A percentile compares a stretch with the other conserved stretches of the same genome.
These are phyloP conservation scores for Croton setiger DNA, from an alignment of 441 rosid genomes.

Conservation along the genomic window DNA sequence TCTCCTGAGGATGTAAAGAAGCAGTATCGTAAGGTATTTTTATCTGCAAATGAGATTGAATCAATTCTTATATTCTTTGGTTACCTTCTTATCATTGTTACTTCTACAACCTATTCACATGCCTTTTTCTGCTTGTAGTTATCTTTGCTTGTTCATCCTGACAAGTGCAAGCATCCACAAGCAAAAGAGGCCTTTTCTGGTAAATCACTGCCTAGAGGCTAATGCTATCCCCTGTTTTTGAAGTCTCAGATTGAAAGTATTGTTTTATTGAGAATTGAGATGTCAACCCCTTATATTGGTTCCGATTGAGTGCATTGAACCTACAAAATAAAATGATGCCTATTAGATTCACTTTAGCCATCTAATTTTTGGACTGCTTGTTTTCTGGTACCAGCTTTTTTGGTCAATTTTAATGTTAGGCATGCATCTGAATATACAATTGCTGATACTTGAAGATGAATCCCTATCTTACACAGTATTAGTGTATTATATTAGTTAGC, in stretches of 20 bases:
- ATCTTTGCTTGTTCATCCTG: conserved; percentile 95
- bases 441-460: no score
- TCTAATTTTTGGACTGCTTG: no score
- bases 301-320: background rate
- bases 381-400: no score
- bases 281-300: background rate
- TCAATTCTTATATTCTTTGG: background rate
- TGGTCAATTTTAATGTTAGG: no score
- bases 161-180: conserved; percentile 97
- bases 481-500: no score
- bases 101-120: conserved; percentile 10
- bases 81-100: conserved; percentile 3
- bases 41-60: conserved; percentile 3
- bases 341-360: no score
- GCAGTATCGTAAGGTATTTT: conserved; percentile 88
- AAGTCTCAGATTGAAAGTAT: background rate
- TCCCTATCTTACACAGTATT: no score
- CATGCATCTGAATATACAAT: no score
- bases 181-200: conserved; percentile 98
- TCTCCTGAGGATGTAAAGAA: conserved; percentile 71
- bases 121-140: conserved; percentile 39
- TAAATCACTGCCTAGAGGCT: conserved; percentile 20
- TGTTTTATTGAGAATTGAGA: background rate
- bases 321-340: background rate
- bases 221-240: no score